Percentiles rank a stretch among this genome's conserved stretches.
These are phyloP conservation scores for Cochliopodium minus DNA, from an alignment of 208 protist genomes.

Conservation along the genomic window DNA sequence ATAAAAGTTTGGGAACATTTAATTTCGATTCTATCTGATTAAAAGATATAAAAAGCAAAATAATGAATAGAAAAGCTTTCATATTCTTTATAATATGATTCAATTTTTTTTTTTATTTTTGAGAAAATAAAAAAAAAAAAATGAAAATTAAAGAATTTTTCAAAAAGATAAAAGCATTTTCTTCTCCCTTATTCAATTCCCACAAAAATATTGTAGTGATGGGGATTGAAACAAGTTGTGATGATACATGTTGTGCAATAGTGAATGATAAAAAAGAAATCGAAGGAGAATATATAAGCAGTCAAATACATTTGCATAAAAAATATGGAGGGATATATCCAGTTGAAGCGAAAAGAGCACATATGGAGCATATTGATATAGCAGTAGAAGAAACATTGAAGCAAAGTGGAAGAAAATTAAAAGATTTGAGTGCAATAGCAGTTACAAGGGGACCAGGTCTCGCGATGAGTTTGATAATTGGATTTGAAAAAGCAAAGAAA, in stretches of 20 bases:
- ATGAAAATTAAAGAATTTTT: too few relatives aligned
- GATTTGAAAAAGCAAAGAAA: neutral
- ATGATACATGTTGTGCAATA: conserved; percentile 25
- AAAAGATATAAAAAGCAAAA: too few relatives aligned
- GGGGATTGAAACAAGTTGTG: conserved; percentile 30
- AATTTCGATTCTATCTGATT: too few relatives aligned
- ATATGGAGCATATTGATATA: neutral
- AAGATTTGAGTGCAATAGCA: neutral
- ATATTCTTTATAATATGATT: too few relatives aligned
- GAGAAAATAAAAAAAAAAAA: too few relatives aligned
- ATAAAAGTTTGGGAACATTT: too few relatives aligned
- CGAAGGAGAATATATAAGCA: neutral
- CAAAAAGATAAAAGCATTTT: too few relatives aligned
- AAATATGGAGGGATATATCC: conserved; percentile 10
- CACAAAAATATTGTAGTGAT: too few relatives aligned
- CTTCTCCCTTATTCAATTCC: too few relatives aligned
- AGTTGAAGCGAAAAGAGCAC: neutral
- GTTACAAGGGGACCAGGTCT: conserved; percentile 14
- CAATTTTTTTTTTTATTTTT: too few relatives aligned
- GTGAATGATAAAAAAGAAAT: conserved; percentile 11
- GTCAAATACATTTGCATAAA: conserved; percentile 15
- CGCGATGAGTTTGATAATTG: neutral
- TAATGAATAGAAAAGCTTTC: too few relatives aligned
- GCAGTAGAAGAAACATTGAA: neutral
- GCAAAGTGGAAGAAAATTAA: neutral